A percentile compares a stretch with the other conserved stretches of the same genome.
These are phyloP conservation scores for Decorospora gaudefroyi DNA, from an alignment of 2,329 filamentous ascomycete species.

Conservation along the genomic window DNA sequence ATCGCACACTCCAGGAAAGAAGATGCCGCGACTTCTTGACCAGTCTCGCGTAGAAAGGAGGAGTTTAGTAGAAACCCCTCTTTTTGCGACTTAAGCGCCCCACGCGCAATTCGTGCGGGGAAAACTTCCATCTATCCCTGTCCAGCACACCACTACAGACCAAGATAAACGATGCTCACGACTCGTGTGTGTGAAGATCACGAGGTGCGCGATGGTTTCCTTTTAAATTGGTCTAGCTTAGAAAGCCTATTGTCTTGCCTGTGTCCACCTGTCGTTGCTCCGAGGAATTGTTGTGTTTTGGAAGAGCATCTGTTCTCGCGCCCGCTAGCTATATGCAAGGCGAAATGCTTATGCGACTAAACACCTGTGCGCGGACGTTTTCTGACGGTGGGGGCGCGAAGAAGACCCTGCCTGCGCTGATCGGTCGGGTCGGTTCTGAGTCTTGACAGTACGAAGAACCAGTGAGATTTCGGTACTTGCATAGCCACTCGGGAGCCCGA, in stretches of 20 bases:
- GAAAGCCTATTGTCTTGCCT: too few species aligned
- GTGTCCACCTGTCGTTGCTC: too few species aligned
- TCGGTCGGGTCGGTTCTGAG: constrained; percentile 1
- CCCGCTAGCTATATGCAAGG: too few species aligned
- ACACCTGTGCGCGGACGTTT: too few species aligned
- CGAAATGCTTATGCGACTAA: too few species aligned
- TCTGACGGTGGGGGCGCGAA: neutral
- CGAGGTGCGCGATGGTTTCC: neutral
- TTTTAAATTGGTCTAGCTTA: neutral
- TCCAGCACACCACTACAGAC: neutral
- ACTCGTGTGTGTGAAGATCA: constrained; percentile 5
- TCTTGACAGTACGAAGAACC: neutral
- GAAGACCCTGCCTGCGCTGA: constrained; percentile 12
- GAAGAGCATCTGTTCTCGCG: too few species aligned
- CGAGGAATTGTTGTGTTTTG: too few species aligned
- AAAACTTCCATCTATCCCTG: neutral
- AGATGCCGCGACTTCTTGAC: too few species aligned
- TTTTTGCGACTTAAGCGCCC: too few species aligned
- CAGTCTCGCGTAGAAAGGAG: too few species aligned
- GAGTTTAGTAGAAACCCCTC: too few species aligned
- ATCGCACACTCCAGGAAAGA: too few species aligned
- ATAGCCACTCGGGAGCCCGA: constrained; percentile 8
- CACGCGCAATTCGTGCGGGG: constrained; percentile 1
- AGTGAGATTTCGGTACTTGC: neutral
- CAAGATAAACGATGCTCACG: constrained; percentile 1